Percentiles rank a stretch among this genome's conserved stretches.
Conservation (phyloP, 2,329 filamentous ascomycete species). For the Fusarium sp. region DNA sequence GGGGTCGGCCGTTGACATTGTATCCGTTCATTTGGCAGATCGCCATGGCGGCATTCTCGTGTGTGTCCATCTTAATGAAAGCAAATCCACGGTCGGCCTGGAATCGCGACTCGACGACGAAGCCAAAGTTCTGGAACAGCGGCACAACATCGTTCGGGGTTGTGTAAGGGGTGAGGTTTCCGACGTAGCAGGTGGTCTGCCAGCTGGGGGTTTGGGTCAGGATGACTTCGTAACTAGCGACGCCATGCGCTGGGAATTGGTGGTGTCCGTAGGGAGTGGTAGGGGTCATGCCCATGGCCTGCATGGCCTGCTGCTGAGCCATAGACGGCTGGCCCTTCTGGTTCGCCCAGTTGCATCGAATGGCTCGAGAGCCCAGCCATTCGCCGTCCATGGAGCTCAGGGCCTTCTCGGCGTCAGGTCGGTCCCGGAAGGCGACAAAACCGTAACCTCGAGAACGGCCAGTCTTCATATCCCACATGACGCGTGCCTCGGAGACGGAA, state of each 20-base stretch:
- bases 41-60: constrained; percentile 97
- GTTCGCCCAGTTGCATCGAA: constrained; percentile 99
- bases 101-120: constrained; percentile 96
- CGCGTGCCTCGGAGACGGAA: constrained; percentile 94
- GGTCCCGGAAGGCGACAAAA: constrained; percentile 97
- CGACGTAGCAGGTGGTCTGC: constrained; percentile 99
- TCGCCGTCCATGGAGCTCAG: constrained; percentile 98
- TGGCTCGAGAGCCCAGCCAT: constrained; percentile 97
- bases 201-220: constrained; percentile 93
- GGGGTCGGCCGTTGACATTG: constrained; percentile 94
- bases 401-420: constrained; percentile 93
- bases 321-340: constrained; percentile 99
- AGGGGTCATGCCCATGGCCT: constrained; percentile 97
- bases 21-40: constrained; percentile 99
- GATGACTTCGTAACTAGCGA: constrained; percentile 98
- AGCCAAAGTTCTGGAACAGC: constrained; percentile 98
- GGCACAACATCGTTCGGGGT: constrained; percentile 97
- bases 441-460: constrained; percentile 97
- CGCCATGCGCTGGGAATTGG: constrained; percentile 96
- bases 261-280: constrained; percentile 97
- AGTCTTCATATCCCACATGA: constrained; percentile 99
- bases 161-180: constrained; percentile 97
- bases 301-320: constrained; percentile 96
- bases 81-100: constrained; percentile 98
- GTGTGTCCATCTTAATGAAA: constrained; percentile 99